phyloP scores from a whole-genome alignment of 495 filamentous ascomycete species.

The Glutinoglossum americanum region DNA sequence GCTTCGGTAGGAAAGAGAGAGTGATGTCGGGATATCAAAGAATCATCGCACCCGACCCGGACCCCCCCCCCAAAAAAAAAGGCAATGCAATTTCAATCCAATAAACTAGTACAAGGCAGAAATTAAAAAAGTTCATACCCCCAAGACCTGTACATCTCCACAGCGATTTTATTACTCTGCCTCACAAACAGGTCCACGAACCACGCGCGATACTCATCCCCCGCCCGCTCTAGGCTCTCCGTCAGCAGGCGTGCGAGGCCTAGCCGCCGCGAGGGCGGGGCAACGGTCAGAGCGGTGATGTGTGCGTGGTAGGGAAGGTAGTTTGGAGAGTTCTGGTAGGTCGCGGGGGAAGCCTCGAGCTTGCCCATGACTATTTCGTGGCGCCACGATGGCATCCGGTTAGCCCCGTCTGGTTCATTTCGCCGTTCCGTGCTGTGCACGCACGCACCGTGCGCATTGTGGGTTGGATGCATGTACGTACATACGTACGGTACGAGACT shows the following conservation, averaged over 20 bases:
- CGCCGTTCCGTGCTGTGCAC: not conserved
- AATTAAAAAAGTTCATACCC: constrained; percentile 30
- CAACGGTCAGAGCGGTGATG: constrained; percentile 87
- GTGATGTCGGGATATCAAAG: too few relatives aligned
- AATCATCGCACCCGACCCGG: too few relatives aligned
- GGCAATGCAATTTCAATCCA: not conserved
- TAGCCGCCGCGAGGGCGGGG: constrained; percentile 62
- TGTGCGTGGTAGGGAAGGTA: constrained; percentile 96
- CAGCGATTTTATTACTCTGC: constrained; percentile 66
- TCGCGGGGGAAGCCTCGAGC: constrained; percentile 64
- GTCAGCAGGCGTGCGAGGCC: constrained; percentile 69
- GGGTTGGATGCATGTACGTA: too few relatives aligned
- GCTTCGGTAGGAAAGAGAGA: too few relatives aligned
- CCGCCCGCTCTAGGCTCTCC: constrained; percentile 52
- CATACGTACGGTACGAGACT: too few relatives aligned
- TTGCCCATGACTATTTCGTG: constrained; percentile 68
- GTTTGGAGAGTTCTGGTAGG: constrained; percentile 38
- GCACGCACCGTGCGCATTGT: too few relatives aligned
- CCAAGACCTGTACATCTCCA: constrained; percentile 73
- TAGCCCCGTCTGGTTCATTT: not conserved
- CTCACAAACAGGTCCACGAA: constrained; percentile 92
- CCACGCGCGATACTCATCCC: constrained; percentile 66
- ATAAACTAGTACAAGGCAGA: not conserved
- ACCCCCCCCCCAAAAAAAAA: too few relatives aligned
- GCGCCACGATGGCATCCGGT: not conserved